Percentiles rank a stretch among this genome's conserved stretches.
These are phyloP conservation scores for Vicia sativa DNA, from an alignment of 306 rosid genomes.

Conservation along the genomic window DNA sequence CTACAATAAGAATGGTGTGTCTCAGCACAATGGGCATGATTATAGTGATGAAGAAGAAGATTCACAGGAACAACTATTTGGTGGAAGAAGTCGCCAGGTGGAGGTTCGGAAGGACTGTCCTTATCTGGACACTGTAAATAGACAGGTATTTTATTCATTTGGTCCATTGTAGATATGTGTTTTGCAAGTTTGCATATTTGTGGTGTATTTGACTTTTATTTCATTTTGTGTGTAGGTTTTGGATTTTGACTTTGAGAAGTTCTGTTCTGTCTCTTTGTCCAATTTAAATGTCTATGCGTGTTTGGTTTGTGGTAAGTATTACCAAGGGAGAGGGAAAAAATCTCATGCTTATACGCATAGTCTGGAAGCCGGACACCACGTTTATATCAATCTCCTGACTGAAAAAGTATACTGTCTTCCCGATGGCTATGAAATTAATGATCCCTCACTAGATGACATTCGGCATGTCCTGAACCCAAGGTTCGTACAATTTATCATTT, in stretches of 20 bases:
- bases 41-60: slow-evolving; percentile 64
- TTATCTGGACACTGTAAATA: slow-evolving; percentile 92
- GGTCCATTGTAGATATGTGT: neutral
- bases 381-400: slow-evolving; percentile 85
- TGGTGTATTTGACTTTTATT: slow-evolving; percentile 17
- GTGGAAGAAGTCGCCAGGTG: slow-evolving; percentile 66
- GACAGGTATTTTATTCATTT: slow-evolving; percentile 65
- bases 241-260: slow-evolving; percentile 97
- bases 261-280: slow-evolving; percentile 87
- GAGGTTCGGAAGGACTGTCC: slow-evolving; percentile 97
- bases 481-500: slow-evolving; percentile 48
- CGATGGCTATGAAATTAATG: slow-evolving; percentile 94
- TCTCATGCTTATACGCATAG: slow-evolving; percentile 99
- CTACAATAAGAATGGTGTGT: slow-evolving; percentile 35
- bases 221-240: slow-evolving; percentile 64
- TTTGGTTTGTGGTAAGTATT: slow-evolving; percentile 93
- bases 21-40: slow-evolving; percentile 47
- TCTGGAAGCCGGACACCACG: slow-evolving; percentile 97
- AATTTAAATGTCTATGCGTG: slow-evolving; percentile 95
- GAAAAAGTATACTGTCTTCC: slow-evolving; percentile 99
- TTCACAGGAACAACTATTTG: slow-evolving; percentile 44
- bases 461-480: slow-evolving; percentile 95
- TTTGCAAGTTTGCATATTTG: slow-evolving; percentile 2
- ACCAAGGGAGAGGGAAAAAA: slow-evolving; percentile 94
- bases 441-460: slow-evolving; percentile 95